A percentile compares a stretch with the other conserved stretches of the same genome.
phyloP scores from a whole-genome alignment of 2,329 filamentous ascomycete species.

The Paracoccidioides brasiliensis region DNA sequence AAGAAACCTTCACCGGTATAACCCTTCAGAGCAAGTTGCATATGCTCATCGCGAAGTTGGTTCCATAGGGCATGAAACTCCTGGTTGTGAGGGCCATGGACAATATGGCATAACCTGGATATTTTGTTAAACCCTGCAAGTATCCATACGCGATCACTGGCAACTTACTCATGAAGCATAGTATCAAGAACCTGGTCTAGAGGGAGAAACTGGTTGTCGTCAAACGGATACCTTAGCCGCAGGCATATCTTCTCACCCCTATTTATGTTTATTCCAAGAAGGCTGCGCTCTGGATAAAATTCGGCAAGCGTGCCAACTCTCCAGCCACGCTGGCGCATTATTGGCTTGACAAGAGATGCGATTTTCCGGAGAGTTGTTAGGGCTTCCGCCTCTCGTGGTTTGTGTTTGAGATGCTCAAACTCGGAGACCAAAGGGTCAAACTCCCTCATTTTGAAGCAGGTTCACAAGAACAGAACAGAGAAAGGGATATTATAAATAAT shows the following conservation, averaged over 20 bases:
- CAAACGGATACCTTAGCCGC: conserved; percentile 62
- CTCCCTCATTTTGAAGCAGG: conserved; percentile 22
- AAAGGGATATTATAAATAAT: background rate
- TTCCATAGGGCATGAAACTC: conserved; percentile 82
- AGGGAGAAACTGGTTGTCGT: conserved; percentile 64
- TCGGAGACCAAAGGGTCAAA: conserved; percentile 36
- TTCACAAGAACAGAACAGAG: background rate
- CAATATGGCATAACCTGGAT: conserved; percentile 60
- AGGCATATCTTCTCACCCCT: conserved; percentile 66
- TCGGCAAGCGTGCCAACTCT: conserved; percentile 66
- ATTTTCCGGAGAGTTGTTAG: conserved; percentile 58
- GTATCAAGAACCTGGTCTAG: conserved; percentile 75
- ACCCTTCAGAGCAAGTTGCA: conserved; percentile 62
- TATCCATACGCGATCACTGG: background rate
- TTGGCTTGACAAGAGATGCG: conserved; percentile 80
- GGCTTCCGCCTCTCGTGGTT: conserved; percentile 39
- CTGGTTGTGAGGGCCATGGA: conserved; percentile 68
- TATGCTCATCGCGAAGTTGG: conserved; percentile 73
- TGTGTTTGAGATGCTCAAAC: conserved; percentile 41
- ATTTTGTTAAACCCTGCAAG: conserved; percentile 10
- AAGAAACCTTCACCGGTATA: conserved; percentile 87
- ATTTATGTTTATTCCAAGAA: conserved; percentile 74
- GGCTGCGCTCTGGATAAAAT: conserved; percentile 65
- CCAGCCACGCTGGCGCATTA: conserved; percentile 82
- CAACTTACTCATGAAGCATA: conserved; percentile 66